Base-by-base conservation (phyloP, 2,329 filamentous ascomycete species). In the Phaeoacremonium minimum region DNA sequence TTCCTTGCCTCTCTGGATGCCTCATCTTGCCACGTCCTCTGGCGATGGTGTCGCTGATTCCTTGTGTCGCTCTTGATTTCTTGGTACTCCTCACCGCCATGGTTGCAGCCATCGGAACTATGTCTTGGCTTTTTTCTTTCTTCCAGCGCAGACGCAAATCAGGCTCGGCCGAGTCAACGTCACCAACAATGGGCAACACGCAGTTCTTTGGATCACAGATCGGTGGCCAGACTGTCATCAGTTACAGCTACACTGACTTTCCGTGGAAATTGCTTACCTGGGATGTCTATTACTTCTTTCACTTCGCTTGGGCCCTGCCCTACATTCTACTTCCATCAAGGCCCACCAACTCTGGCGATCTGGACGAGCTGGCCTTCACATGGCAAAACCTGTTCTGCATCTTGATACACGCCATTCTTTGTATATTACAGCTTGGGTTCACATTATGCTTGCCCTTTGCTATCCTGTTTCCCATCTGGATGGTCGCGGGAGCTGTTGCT, bases 311-410 rank as follows among this genome's bases (percentile, higher is more conserved):
- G 70, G 69, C 72, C 4, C 52, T 85, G 15, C 80, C 79, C 3
- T 77, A 73, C 53, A 63, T 85, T 22, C 37, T 86, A n/a, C 64
- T 72, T 46, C 83, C 83, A 1, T 30, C 81, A 7, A 56, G 53
- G 12, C 71, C 79, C 2, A 63, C 63, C 36, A 64, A 66, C 29
- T 75, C 74, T 2, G 73, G 64, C 12, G 48, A 67, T 33, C 61
- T 85, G 32, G 79, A 82, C 47, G 85, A 90, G 60, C 62, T 88
- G 14, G 73, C 80, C 41, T 69, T 70, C 2, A 81, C 74, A 0
- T 40, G 49, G 12, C 54, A 60, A 30, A 88, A 88, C 45, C 20
- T 79, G 1, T 70, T 67, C 46, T 74, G 71, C 39, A 55, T 87
- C 15, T 49, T 58, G 13, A 50, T 84, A 6, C 85, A 89, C 47